Evolutionary conservation across 116 monocot species (phyloP).

Genomic region (Iris pallida): DNA sequence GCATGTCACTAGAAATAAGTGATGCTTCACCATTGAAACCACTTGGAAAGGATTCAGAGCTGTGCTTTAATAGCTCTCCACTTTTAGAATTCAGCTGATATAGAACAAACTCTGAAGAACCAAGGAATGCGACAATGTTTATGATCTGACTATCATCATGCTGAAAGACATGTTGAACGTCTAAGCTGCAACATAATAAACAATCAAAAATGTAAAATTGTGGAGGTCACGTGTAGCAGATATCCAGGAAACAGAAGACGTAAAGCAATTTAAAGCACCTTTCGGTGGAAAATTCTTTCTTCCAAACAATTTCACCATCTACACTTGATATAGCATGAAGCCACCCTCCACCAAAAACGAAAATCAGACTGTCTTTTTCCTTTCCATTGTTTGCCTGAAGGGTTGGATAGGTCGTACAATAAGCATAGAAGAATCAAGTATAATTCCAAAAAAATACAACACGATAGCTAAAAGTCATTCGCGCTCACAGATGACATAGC

Average conservation of each 20-base stretch:
- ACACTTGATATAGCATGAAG: constrained; percentile 79
- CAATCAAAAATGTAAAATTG: constrained; percentile 1
- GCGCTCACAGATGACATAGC: too few relatives aligned
- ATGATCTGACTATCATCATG: constrained; percentile 40
- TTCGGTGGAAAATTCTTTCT: constrained; percentile 57
- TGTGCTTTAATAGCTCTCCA: constrained; percentile 67
- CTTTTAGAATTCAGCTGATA: constrained; percentile 60
- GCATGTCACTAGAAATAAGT: constrained; percentile 42
- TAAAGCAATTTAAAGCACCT: constrained; percentile 35
- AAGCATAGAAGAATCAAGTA: neutral
- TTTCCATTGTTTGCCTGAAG: constrained; percentile 47
- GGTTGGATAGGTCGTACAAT: constrained; percentile 7
- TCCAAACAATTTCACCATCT: constrained; percentile 86
- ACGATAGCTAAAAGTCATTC: too few relatives aligned
- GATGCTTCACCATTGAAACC: constrained; percentile 53
- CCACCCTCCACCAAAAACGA: constrained; percentile 59
- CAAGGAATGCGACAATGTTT: constrained; percentile 59
- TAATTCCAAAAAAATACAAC: too few relatives aligned
- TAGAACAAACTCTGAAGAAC: constrained; percentile 44
- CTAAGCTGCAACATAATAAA: constrained; percentile 45
- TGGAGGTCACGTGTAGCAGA: neutral
- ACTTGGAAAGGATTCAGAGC: constrained; percentile 29
- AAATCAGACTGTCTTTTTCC: constrained; percentile 57
- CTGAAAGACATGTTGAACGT: constrained; percentile 63
- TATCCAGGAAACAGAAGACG: constrained; percentile 1